Conservation (phyloP, 345 rosid genomes). For the Salix udensis region DNA sequence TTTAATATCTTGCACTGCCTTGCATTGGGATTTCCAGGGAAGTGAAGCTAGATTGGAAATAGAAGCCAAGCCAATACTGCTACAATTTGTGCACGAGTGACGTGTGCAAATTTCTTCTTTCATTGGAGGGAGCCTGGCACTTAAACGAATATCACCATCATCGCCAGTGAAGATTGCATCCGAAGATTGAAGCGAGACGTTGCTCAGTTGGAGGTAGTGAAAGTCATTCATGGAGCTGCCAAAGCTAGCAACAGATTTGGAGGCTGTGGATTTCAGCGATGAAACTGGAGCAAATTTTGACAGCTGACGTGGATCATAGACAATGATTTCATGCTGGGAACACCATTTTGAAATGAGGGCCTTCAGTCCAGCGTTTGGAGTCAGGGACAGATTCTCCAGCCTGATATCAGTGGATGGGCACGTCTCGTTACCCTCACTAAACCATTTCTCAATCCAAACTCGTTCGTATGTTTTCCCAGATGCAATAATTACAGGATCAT, state of each 20-base stretch:
- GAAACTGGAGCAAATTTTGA: constrained; percentile 5
- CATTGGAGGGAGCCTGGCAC: constrained; percentile 2
- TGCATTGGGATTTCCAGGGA: constrained; percentile 36
- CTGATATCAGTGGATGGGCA: constrained; percentile 32
- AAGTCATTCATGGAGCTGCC: constrained; percentile 32
- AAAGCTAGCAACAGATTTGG: constrained; percentile 36
- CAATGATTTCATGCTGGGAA: constrained; percentile 22
- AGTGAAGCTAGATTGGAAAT: constrained; percentile 19
- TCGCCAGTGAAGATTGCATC: constrained; percentile 3
- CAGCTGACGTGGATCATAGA: constrained; percentile 18
- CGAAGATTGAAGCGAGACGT: constrained; percentile 26
- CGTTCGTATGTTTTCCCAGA: constrained; percentile 43
- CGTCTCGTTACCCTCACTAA: constrained; percentile 26
- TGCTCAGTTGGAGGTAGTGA: constrained; percentile 17
- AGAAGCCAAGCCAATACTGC: constrained; percentile 4
- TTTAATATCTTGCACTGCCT: constrained; percentile 27
- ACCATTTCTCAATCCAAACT: constrained; percentile 44
- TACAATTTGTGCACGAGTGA: not conserved
- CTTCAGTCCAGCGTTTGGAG: constrained; percentile 29
- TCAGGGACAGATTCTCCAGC: constrained; percentile 23
- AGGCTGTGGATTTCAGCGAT: constrained; percentile 1
- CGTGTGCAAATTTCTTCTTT: constrained; percentile 1
- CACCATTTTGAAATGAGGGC: constrained; percentile 33
- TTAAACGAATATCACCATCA: not conserved
- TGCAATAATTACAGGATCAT: constrained; percentile 40